phyloP scores from a whole-genome alignment of 2,329 filamentous ascomycete species.

The Hawksworthiomyces lignivorus region DNA sequence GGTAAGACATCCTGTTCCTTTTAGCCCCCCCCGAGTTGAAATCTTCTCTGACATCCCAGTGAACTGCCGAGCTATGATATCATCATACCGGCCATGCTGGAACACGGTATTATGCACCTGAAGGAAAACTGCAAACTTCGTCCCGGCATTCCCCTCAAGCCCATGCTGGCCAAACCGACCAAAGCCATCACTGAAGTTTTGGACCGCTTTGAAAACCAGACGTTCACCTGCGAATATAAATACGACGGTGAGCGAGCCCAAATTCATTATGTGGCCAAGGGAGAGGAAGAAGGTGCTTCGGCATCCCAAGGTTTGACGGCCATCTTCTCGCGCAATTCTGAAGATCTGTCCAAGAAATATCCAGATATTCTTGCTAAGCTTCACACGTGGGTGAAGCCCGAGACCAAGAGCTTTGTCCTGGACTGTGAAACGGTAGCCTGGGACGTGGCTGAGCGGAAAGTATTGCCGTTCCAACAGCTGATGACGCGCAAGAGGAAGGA shows the following conservation, averaged over 20 bases:
- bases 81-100: conserved; percentile 81
- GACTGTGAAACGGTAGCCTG: conserved; percentile 97
- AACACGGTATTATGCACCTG: conserved; percentile 77
- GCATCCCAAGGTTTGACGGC: conserved; percentile 59
- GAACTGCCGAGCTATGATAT: conserved; percentile 93
- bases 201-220: conserved; percentile 90
- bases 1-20: conserved; percentile 47
- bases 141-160: conserved; percentile 90
- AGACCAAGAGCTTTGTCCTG: conserved; percentile 91
- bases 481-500: conserved; percentile 99
- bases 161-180: conserved; percentile 97
- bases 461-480: conserved; percentile 92
- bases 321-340: conserved; percentile 95
- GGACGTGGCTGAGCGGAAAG: conserved; percentile 92
- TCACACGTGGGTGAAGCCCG: conserved; percentile 78
- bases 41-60: conserved; percentile 34
- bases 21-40: too few species aligned
- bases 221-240: conserved; percentile 98
- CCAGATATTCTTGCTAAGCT: conserved; percentile 89
- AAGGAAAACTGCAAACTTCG: conserved; percentile 82
- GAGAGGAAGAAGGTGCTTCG: conserved; percentile 47
- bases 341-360: conserved; percentile 95
- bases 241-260: conserved; percentile 98
- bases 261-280: conserved; percentile 90
- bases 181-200: conserved; percentile 97